phyloP scores from a whole-genome alignment of 495 filamentous ascomycete genomes.

The Aspergillus bridgeri region DNA sequence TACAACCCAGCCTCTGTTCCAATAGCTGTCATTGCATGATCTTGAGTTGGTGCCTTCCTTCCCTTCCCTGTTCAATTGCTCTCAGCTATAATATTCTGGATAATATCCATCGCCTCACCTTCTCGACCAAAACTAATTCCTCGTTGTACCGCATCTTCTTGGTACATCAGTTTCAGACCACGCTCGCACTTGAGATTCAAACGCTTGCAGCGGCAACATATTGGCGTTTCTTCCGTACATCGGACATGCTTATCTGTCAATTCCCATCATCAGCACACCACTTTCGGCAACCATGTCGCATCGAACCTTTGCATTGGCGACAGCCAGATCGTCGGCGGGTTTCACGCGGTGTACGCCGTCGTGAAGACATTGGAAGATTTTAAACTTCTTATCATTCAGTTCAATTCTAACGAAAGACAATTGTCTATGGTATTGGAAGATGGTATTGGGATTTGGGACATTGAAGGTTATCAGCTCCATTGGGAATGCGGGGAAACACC shows the following conservation, averaged over 20 bases:
- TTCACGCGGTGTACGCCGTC: constrained; percentile 10
- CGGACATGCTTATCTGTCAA: constrained; percentile 17
- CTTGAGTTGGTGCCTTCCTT: no score
- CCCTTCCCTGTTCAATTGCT: background rate
- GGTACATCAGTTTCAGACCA: constrained; percentile 16
- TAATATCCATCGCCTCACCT: constrained; percentile 2
- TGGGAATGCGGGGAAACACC: background rate
- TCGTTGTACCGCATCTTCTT: constrained; percentile 22
- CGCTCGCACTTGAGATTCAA: constrained; percentile 11
- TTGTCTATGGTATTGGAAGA: background rate
- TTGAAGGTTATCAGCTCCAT: background rate
- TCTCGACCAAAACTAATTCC: constrained; percentile 18
- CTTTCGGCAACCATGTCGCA: background rate
- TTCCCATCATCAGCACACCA: background rate
- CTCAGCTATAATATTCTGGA: no score
- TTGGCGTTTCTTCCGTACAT: constrained; percentile 19
- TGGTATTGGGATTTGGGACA: background rate
- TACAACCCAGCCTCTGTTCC: constrained; percentile 5
- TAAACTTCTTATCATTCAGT: background rate
- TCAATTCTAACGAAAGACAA: background rate
- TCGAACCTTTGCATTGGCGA: constrained; percentile 19
- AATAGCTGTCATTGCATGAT: no score
- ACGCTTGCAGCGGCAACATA: constrained; percentile 15
- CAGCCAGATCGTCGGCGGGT: constrained; percentile 19
- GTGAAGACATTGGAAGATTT: background rate